A percentile compares a stretch with the other conserved stretches of the same genome.
Evolutionary conservation across 2,329 filamentous ascomycete genomes (phyloP).

Genomic region (Zymoseptoria passerinii): DNA sequence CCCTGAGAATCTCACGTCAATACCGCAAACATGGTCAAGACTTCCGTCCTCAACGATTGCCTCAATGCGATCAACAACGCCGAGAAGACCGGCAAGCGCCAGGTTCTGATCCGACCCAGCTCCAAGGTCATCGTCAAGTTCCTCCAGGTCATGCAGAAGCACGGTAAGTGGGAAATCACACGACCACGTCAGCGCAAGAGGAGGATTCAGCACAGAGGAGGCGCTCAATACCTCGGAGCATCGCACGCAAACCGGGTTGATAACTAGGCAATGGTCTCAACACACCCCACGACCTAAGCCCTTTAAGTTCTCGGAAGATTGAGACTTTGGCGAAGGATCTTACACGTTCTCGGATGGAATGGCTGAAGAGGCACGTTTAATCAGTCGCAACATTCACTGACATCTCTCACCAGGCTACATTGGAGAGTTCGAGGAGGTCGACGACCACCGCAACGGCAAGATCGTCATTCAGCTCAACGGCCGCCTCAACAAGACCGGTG

Average conservation of each 20-base stretch:
- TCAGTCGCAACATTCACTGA: slow-evolving; percentile 78
- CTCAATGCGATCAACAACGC: slow-evolving; percentile 92
- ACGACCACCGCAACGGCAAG: slow-evolving; percentile 99
- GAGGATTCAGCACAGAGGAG: slow-evolving; percentile 3
- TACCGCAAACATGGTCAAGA: slow-evolving; percentile 93
- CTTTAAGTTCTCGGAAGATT: slow-evolving; percentile 99
- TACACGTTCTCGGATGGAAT: slow-evolving; percentile 80
- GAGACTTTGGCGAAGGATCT: slow-evolving; percentile 69
- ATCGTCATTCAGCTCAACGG: slow-evolving; percentile 99
- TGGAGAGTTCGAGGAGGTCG: slow-evolving; percentile 98
- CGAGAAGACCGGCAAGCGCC: slow-evolving; percentile 99
- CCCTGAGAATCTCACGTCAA: slow-evolving; percentile 69
- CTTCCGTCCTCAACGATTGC: slow-evolving; percentile 96
- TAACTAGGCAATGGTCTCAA: slow-evolving; percentile 98
- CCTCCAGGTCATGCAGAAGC: slow-evolving; percentile 97
- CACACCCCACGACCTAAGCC: slow-evolving; percentile 74
- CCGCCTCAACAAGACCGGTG: slow-evolving; percentile 96
- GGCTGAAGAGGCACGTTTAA: slow-evolving; percentile 86
- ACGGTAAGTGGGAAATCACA: slow-evolving; percentile 62
- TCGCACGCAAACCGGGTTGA: slow-evolving; percentile 66
- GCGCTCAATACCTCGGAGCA: not conserved
- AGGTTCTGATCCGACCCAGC: slow-evolving; percentile 93
- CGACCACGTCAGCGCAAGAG: slow-evolving; percentile 16
- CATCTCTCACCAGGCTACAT: slow-evolving; percentile 69
- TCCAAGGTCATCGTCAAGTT: slow-evolving; percentile 99